Conservation (phyloP, 257 asterid genomes). For the Nicotiana benthamiana region DNA sequence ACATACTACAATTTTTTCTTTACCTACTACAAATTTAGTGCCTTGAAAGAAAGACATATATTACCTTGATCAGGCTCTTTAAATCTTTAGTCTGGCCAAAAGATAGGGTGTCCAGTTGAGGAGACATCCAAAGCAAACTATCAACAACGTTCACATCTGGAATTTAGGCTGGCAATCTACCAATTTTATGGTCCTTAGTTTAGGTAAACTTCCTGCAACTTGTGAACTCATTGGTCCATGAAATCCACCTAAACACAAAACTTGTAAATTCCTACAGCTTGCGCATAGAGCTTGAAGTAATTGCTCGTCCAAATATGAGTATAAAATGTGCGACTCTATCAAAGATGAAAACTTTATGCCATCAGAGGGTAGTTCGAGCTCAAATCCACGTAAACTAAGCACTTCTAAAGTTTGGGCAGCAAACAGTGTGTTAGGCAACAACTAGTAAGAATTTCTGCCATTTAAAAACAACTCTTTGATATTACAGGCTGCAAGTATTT, state of each 20-base stretch:
- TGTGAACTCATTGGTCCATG: neutral
- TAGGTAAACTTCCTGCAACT: neutral
- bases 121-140: constrained; percentile 4
- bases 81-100: neutral
- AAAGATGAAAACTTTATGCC: neutral
- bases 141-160: neutral
- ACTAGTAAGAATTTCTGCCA: neutral
- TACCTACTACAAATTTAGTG: no score
- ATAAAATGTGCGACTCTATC: neutral
- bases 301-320: neutral
- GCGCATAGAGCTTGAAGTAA: neutral
- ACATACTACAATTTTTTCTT: no score
- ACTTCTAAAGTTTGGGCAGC: neutral
- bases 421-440: neutral
- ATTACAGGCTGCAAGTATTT: neutral
- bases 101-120: neutral
- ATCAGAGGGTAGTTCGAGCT: neutral
- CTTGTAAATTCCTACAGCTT: neutral
- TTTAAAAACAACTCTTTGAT: neutral
- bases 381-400: neutral
- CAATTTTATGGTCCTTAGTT: neutral
- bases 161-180: neutral
- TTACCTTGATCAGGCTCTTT: neutral
- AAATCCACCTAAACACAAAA: neutral
- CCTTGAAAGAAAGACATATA: no score